Conservation (phyloP, 2,329 filamentous ascomycete species). For the Geosmithia putterillii region DNA sequence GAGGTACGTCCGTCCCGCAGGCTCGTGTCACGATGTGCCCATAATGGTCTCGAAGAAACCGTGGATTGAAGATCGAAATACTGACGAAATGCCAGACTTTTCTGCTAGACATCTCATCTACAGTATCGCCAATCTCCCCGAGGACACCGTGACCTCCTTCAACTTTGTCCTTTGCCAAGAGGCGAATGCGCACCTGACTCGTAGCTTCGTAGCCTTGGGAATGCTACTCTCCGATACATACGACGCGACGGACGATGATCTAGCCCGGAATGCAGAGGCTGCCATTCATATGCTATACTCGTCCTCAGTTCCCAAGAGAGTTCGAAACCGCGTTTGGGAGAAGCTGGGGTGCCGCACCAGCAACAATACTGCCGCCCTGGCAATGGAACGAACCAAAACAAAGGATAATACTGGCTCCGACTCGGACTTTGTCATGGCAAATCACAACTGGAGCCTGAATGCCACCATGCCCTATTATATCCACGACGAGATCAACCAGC, state of each 20-base stretch:
- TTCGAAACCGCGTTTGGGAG: background rate
- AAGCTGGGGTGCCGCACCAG: background rate
- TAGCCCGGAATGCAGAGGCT: background rate
- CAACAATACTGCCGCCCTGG: background rate
- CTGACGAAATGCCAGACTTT: too few species aligned
- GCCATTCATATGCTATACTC: background rate
- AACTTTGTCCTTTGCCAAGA: background rate
- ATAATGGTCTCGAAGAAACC: too few species aligned
- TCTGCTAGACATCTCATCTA: background rate
- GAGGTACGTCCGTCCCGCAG: background rate
- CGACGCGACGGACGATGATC: background rate
- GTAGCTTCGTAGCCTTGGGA: background rate
- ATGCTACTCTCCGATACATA: background rate
- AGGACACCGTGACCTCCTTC: background rate
- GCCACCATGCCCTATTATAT: too few species aligned
- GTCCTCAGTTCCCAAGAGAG: background rate
- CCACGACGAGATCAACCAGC: too few species aligned
- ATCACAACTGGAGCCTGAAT: too few species aligned
- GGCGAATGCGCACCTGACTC: background rate
- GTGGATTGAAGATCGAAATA: too few species aligned
- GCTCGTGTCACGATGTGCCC: background rate
- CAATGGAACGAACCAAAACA: background rate
- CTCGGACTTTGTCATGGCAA: too few species aligned
- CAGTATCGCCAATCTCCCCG: background rate
- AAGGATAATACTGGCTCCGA: background rate